Evolutionary conservation across 805 yeast genomes (phyloP).

Genomic region (Candida nitratophila): DNA sequence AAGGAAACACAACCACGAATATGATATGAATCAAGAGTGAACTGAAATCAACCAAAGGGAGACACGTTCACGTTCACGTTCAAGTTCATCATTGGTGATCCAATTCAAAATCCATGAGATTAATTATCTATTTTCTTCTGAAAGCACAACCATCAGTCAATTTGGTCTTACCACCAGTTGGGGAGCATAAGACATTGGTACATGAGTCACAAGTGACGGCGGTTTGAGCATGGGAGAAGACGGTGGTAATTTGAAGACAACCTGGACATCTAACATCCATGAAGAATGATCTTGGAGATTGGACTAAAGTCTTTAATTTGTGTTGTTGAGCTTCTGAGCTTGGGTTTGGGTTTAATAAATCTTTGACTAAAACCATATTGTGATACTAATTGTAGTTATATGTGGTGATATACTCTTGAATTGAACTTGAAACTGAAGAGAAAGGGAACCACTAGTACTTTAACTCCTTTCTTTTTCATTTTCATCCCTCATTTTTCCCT

Average conservation of each 20-base stretch:
- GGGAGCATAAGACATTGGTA: slow-evolving; percentile 96
- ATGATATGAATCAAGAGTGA: too few relatives aligned
- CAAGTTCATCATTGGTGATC: too few relatives aligned
- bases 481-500: not conserved
- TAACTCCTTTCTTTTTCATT: too few relatives aligned
- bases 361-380: slow-evolving; percentile 88
- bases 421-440: too few relatives aligned
- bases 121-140: slow-evolving; percentile 82
- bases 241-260: slow-evolving; percentile 97
- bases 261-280: slow-evolving; percentile 99
- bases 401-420: too few relatives aligned
- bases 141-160: slow-evolving; percentile 99
- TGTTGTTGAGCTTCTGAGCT: slow-evolving; percentile 94
- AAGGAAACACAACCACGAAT: too few relatives aligned
- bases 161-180: slow-evolving; percentile 99
- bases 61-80: too few relatives aligned
- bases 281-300: slow-evolving; percentile 97
- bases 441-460: too few relatives aligned
- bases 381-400: too few relatives aligned
- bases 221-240: slow-evolving; percentile 99
- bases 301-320: slow-evolving; percentile 96
- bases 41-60: too few relatives aligned
- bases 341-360: slow-evolving; percentile 96
- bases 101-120: too few relatives aligned
- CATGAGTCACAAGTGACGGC: slow-evolving; percentile 99